Base-by-base conservation (phyloP, 345 rosid genomes). In the Euclidium syriacum region DNA sequence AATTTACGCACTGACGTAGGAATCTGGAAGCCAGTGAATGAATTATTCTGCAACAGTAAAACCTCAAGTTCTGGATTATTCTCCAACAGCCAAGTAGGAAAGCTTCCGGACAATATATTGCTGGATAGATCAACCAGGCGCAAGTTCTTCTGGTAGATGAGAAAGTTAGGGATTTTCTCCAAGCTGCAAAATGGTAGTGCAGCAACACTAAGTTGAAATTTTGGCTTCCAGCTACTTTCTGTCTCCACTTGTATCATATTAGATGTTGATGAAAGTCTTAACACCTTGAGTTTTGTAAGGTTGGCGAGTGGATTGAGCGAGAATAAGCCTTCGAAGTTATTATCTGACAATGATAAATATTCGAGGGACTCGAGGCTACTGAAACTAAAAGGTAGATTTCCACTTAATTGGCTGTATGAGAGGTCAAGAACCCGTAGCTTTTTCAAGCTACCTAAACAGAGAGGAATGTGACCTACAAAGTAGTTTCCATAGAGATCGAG, bases 51-150 rank as follows among this genome's bases (percentile, higher is more conserved):
- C 2, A 66, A 9, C 12, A 35, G 18, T 35, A 70, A 49, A 14
- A 12, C 22, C 3, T 54, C 17, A 0, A 70, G 61, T 17, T 48
- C 34, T 3, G 19, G 10, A 33, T 53, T 70, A 35, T 62, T 35
- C 3, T 1, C 24, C 32, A 70, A 16, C 7, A 70, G 6, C 74
- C 74, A 70, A 10, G 19, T 3, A 52, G 74, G 68, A 49, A 61
- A 18, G 0, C 0, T 9, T 62, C 50, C 74, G 1, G 24, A 29
- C 0, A 70, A 23, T 1, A 18, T 52, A 14, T 61, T 70, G 16
- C 15, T 6, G 0, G 68, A 53, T 0, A 70, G 56, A 50, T 70
- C 74, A 52, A 44, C 12, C 1, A 23, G 48, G 10, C 48, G 34
- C 23, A 70, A 27, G 4, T 52, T 16, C 9, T 34, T 43, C 4